phyloP scores from a whole-genome alignment of 176 grass and related monocot genomes.

The Cenchrus purpureus region DNA sequence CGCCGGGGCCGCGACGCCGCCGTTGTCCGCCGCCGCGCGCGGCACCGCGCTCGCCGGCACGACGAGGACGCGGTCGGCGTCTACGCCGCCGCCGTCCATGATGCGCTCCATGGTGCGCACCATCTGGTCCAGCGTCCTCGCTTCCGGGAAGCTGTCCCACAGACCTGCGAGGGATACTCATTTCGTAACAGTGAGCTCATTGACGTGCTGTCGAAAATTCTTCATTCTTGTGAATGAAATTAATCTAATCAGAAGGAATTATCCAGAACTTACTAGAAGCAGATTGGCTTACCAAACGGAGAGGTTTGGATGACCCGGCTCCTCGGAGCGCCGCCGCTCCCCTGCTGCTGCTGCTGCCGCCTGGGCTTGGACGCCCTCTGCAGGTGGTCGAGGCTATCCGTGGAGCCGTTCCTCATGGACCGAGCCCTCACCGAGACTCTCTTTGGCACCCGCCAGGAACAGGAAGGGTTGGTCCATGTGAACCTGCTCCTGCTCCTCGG shows the following conservation, averaged over 20 bases:
- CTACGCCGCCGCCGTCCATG: slow-evolving; percentile 32
- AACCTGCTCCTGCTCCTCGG: not conserved
- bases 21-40: not conserved
- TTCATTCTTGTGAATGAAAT: not conserved
- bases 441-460: not conserved
- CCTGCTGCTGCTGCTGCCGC: slow-evolving; percentile 29
- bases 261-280: not conserved
- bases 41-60: not conserved
- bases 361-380: slow-evolving; percentile 29
- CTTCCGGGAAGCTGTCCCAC: slow-evolving; percentile 64
- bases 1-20: not conserved
- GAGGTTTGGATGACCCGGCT: slow-evolving; percentile 38
- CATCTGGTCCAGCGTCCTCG: slow-evolving; percentile 64
- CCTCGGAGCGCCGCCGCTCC: not conserved
- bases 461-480: not conserved
- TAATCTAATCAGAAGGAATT: too few species aligned
- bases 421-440: not conserved
- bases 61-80: slow-evolving; percentile 23
- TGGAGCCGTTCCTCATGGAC: slow-evolving; percentile 32
- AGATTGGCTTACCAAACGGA: slow-evolving; percentile 32
- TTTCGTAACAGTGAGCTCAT: too few species aligned
- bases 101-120: slow-evolving; percentile 67
- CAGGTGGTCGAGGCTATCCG: slow-evolving; percentile 54
- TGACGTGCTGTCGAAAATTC: too few species aligned
- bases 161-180: slow-evolving; percentile 27